Conservation (phyloP, 1,139 yeast species). For the Saccharomycopsis phalli region DNA sequence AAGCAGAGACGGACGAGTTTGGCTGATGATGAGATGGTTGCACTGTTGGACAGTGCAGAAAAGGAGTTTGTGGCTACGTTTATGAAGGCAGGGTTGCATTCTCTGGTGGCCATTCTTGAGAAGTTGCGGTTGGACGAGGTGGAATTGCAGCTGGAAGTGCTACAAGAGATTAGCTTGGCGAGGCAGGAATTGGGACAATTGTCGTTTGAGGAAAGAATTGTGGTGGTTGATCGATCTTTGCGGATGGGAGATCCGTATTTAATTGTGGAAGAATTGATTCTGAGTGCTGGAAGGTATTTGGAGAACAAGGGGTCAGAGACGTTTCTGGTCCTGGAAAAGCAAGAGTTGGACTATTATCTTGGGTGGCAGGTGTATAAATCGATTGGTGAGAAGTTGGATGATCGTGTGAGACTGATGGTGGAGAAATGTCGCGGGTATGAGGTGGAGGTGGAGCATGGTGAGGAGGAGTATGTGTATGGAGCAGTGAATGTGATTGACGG, state of each 20-base stretch:
- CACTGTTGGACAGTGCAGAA: no score
- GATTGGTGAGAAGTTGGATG: not conserved
- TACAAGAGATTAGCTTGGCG: not conserved
- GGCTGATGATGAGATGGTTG: no score
- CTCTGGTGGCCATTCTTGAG: not conserved
- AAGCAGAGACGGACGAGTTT: no score
- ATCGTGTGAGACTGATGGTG: conserved; percentile 1
- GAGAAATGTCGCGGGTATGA: conserved; percentile 4
- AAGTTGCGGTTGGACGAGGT: not conserved
- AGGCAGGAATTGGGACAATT: not conserved
- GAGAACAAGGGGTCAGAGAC: no score
- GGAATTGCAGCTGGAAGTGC: not conserved
- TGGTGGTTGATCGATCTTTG: conserved; percentile 5
- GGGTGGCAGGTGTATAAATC: conserved; percentile 16
- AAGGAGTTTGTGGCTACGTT: no score
- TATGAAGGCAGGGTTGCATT: no score
- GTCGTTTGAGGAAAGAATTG: not conserved
- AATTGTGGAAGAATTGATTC: conserved; percentile 5
- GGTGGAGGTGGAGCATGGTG: conserved; percentile 3
- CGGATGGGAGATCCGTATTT: conserved; percentile 3
- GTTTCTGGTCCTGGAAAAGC: not conserved
- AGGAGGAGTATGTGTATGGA: no score
- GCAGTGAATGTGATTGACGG: conserved; percentile 10
- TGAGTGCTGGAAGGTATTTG: no score
- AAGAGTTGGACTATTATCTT: conserved; percentile 10